Evolutionary conservation across 495 filamentous ascomycete genomes (phyloP).

Genomic region (Evansstolkia leycettana): DNA sequence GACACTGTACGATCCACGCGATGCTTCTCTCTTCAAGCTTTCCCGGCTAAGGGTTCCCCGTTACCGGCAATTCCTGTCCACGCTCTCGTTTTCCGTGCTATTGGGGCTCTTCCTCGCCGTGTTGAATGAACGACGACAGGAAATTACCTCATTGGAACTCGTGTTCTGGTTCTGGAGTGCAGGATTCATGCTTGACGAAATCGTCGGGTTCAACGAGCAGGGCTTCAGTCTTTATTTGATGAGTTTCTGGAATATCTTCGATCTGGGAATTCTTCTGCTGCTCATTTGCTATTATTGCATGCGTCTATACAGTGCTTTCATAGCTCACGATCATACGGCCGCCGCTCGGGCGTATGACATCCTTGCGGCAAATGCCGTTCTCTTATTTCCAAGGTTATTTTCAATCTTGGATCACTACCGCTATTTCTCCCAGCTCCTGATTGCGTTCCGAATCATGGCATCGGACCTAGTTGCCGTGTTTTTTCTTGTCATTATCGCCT

Average conservation of each 20-base stretch:
- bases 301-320: slow-evolving; percentile 71
- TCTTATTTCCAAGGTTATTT: slow-evolving; percentile 82
- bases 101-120: slow-evolving; percentile 76
- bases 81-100: slow-evolving; percentile 67
- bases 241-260: slow-evolving; percentile 95
- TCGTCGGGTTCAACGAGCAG: slow-evolving; percentile 86
- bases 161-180: slow-evolving; percentile 96
- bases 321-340: slow-evolving; percentile 56
- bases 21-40: slow-evolving; percentile 82
- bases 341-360: slow-evolving; percentile 79
- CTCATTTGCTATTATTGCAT: slow-evolving; percentile 81
- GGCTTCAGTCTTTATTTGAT: slow-evolving; percentile 90
- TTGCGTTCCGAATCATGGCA: slow-evolving; percentile 87
- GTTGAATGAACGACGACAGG: slow-evolving; percentile 50
- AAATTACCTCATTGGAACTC: slow-evolving; percentile 70
- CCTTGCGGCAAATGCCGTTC: slow-evolving; percentile 74
- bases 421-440: slow-evolving; percentile 88
- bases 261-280: slow-evolving; percentile 76
- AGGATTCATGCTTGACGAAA: slow-evolving; percentile 92
- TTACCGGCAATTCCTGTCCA: slow-evolving; percentile 81
- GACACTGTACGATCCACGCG: slow-evolving; percentile 76
- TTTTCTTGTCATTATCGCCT: slow-evolving; percentile 68
- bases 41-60: slow-evolving; percentile 80
- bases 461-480: slow-evolving; percentile 76
- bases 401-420: slow-evolving; percentile 85